These are phyloP conservation scores for Hygrophoropsis aurantiaca DNA, from an alignment of 768 basidiomycete genomes.

Conservation along the genomic window DNA sequence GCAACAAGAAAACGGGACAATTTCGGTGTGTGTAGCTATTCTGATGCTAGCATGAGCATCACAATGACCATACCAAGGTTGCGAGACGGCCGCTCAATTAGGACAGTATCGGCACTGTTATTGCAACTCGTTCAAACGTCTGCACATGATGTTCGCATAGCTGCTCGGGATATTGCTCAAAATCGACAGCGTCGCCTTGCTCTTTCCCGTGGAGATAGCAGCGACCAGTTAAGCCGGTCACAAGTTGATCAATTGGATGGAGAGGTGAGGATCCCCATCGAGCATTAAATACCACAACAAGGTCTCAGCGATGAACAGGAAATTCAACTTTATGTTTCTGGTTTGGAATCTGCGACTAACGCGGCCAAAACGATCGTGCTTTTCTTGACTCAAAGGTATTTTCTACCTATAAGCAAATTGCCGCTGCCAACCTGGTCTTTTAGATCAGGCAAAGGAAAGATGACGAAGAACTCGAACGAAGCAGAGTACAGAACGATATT, in stretches of 20 bases:
- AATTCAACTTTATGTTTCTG: constrained; percentile 66
- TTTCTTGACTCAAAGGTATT: constrained; percentile 68
- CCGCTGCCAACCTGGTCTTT: constrained; percentile 5
- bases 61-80: constrained; percentile 51
- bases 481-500: constrained; percentile 92
- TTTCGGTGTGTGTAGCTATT: constrained; percentile 60
- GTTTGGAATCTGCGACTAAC: constrained; percentile 78
- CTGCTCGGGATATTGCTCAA: constrained; percentile 61
- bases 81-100: constrained; percentile 86
- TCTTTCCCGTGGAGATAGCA: constrained; percentile 62
- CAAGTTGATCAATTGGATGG: constrained; percentile 68
- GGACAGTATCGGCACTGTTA: constrained; percentile 89
- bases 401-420: not conserved
- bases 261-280: constrained; percentile 42
- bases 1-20: constrained; percentile 86
- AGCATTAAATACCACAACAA: not conserved
- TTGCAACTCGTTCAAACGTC: constrained; percentile 97
- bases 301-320: constrained; percentile 42
- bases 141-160: constrained; percentile 80
- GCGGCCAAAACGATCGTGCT: constrained; percentile 83
- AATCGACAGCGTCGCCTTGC: constrained; percentile 60
- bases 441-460: constrained; percentile 84
- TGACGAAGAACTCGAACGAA: constrained; percentile 89
- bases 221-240: constrained; percentile 49
- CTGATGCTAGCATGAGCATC: not conserved